Conservation (phyloP, 1,284 basidiomycete species). For the Ceratobasidium sp. region DNA sequence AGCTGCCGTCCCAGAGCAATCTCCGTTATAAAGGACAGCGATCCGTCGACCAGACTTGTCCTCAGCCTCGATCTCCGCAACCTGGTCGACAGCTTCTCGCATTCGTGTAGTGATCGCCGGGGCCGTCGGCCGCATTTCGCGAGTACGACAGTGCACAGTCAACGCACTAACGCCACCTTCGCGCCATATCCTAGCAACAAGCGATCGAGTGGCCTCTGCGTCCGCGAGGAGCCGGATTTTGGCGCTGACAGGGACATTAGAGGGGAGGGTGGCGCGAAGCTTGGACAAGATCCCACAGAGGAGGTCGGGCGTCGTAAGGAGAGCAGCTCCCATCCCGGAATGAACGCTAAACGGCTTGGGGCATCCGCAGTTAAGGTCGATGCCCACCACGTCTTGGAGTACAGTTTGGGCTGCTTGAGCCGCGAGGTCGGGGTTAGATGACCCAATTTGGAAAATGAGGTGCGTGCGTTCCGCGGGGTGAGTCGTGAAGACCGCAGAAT, state of each 20-base stretch:
- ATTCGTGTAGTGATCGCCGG: constrained; percentile 83
- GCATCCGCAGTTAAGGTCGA: constrained; percentile 96
- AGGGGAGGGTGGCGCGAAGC: constrained; percentile 76
- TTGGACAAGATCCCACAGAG: constrained; percentile 87
- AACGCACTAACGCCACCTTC: constrained; percentile 86
- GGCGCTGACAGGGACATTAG: constrained; percentile 83
- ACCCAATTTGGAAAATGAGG: constrained; percentile 93
- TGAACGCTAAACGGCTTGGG: constrained; percentile 97
- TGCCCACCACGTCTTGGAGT: constrained; percentile 88
- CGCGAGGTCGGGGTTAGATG: constrained; percentile 87
- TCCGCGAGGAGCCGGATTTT: constrained; percentile 93
- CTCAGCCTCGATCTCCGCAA: constrained; percentile 68
- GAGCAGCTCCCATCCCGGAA: constrained; percentile 95
- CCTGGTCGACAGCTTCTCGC: constrained; percentile 85
- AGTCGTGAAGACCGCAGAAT: constrained; percentile 84
- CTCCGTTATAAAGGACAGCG: constrained; percentile 93
- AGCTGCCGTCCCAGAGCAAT: constrained; percentile 84
- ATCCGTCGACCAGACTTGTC: constrained; percentile 63
- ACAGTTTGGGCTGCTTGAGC: constrained; percentile 91
- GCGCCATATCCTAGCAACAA: constrained; percentile 86
- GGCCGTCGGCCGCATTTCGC: constrained; percentile 90
- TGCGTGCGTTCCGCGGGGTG: constrained; percentile 95
- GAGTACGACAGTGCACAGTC: constrained; percentile 95
- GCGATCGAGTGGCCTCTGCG: constrained; percentile 85
- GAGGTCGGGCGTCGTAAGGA: constrained; percentile 91